A percentile compares a stretch with the other conserved stretches of the same genome.
phyloP scores from a whole-genome alignment of 192 early-diverging fungal genomes.

The Entomortierella beljakovae region DNA sequence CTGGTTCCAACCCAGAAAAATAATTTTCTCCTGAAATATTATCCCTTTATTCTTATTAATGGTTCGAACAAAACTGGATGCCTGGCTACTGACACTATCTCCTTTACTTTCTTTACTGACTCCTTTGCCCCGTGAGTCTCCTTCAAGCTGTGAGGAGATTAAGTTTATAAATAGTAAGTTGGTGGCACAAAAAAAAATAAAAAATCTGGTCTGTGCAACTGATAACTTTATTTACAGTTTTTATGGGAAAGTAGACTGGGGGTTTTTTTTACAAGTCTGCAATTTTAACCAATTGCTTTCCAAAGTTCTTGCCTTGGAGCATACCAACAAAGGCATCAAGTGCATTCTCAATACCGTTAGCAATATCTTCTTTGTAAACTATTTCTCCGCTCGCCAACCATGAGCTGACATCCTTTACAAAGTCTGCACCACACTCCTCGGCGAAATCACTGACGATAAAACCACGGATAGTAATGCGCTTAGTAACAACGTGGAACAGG shows the following conservation, averaged over 20 bases:
- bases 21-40: neutral
- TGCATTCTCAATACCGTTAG: constrained; percentile 46
- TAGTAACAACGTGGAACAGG: constrained; percentile 62
- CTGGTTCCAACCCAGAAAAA: too few relatives aligned
- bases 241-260: too few relatives aligned
- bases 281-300: constrained; percentile 72
- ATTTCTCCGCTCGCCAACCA: constrained; percentile 50
- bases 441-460: constrained; percentile 66
- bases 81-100: neutral
- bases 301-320: constrained; percentile 76
- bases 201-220: constrained; percentile 3
- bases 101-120: neutral
- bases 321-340: constrained; percentile 71
- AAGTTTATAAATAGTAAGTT: neutral
- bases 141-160: neutral
- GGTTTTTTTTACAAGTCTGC: constrained; percentile 50
- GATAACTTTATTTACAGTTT: neutral
- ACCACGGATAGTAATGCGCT: constrained; percentile 70
- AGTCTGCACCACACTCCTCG: constrained; percentile 51
- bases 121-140: constrained; percentile 7
- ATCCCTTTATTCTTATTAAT: neutral
- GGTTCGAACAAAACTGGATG: neutral
- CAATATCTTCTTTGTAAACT: constrained; percentile 49
- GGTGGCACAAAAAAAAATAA: constrained; percentile 5
- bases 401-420: constrained; percentile 37